phyloP scores from a whole-genome alignment of 257 asterid species.

The Nicotiana undulata region DNA sequence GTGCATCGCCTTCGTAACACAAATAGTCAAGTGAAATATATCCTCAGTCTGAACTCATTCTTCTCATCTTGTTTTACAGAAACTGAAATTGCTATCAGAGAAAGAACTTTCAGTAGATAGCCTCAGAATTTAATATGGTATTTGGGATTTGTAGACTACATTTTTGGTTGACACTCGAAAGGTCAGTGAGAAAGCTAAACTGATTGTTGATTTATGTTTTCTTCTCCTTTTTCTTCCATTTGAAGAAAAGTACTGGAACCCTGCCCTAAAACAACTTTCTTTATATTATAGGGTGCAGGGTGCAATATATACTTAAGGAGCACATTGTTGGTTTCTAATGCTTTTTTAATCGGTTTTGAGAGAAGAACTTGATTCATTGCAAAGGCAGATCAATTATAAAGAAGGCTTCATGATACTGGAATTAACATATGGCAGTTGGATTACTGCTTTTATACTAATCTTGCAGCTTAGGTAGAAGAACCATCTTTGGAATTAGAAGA shows the following conservation, averaged over 20 bases:
- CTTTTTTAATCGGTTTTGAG: neutral
- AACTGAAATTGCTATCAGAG: slow-evolving; percentile 72
- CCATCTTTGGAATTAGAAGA: neutral
- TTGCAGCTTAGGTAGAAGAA: slow-evolving; percentile 5
- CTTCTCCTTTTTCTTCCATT: neutral
- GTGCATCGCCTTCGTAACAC: neutral
- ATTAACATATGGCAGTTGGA: neutral
- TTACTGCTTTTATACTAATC: neutral
- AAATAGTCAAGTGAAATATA: neutral
- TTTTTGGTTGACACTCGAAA: slow-evolving; percentile 13
- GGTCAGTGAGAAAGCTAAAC: slow-evolving; percentile 11
- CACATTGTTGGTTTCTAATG: neutral
- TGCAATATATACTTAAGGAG: neutral
- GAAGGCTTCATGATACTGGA: neutral
- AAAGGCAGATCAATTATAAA: neutral
- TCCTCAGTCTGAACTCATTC: neutral
- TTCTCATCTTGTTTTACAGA: slow-evolving; percentile 41
- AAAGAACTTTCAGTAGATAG: slow-evolving; percentile 39
- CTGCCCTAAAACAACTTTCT: neutral
- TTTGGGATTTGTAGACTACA: slow-evolving; percentile 6
- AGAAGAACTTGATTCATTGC: neutral
- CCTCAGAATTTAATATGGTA: slow-evolving; percentile 25
- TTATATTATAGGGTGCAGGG: neutral
- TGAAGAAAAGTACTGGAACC: neutral
- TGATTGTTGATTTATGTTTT: neutral